Base-by-base conservation (phyloP, 2,329 filamentous ascomycete species). In the Orbilia quercus region DNA sequence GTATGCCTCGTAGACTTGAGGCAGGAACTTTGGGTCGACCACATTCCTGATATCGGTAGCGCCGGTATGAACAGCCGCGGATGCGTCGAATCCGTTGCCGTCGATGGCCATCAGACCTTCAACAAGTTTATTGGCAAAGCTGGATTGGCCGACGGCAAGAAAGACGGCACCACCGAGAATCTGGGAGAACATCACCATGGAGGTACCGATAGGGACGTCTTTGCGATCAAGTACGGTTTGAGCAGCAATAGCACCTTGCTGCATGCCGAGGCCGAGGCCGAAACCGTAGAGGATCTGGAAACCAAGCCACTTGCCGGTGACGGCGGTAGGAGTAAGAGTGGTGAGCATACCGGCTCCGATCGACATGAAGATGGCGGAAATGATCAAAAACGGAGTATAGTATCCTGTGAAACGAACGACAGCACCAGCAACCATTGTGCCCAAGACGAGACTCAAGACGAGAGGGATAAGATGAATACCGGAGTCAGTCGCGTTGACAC, bases 1-100 rank as follows among this genome's bases (percentile, higher is more conserved):
- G 80, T 91, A 91, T 0, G 88, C 89, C 0, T 81, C 75, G 1
- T 88, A 81, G 7, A 92, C 88, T 0, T 82, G 80, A 1, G 79
- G 77, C 2, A 88, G 79, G 67, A 83, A 85, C 70, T 86, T 76
- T 0, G 80, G 75, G 0, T 84, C 81, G 23, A 91, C 85, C 1
- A 82, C 78, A 0, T 81, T 78, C 70, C 85, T 84, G 20, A 93
- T 82, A 50, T 87, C 84, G 0, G 89, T 91, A n/a, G 84, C 85
- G 28, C 85, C 85, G 6, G 81, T 82, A 6, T 78, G 80, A 64
- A 85, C 79, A 40, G 87, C 83, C 3, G 76, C 74, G 14, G 78
- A 63, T 0, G 84, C 77, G 31, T 84, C 80, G 1, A 77, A 67
- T n/a, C 50, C 53, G 34, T 55, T 59, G 11, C 48, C 70, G 16